Evolutionary conservation across 345 rosid species (phyloP), one percentile per base, ranked within the genome.

Genomic region (Sapria himalayana): DNA sequence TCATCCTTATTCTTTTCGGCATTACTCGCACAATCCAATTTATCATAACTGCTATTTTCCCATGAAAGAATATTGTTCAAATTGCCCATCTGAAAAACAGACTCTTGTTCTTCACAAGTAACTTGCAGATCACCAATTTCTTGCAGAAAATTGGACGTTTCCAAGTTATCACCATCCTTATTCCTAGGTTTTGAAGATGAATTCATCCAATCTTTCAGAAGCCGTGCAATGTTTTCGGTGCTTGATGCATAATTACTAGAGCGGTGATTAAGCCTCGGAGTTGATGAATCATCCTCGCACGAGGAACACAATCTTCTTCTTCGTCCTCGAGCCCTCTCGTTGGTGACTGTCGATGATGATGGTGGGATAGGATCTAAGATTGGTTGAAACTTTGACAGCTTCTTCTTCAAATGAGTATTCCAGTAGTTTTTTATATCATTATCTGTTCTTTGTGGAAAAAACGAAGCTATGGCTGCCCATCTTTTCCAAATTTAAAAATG

Each of bases 391-490:
- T 74, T 82, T 63, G 74, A 76, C 6, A 89, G 81, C 61, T 82
- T 89, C 70, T 89, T 89, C 91, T 89, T 89, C 62, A 89, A 55
- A 63, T 89, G 95, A n/a, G 95, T 89, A 66, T 89, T 89, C 95
- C 98, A 89, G 46, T 89, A 89, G 61, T 89, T 89, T 68, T 89
- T 89, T 53, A 89, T 82, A 40, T 89, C 98, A 41, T 89, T 89
- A 29, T 89, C 98, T 19, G 93, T 80, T 66, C 93, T 69, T 45
- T 79, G 95, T 4, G 98, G 98, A 41, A 89, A 86, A 49, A 79
- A 82, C 41, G 98, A 79, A 53, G 98, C 98, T 70, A 89, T 89
- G 18, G 98, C 93, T 11, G 98, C 98, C 98, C 98, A 89, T 69
- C 98, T 84, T 25, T 19, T 3, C 29, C 3, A 20, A 24, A 37